Evolutionary conservation across 495 filamentous ascomycete genomes (phyloP), one percentile per base, ranked within the genome.

Genomic region (Durotheca rogersii): DNA sequence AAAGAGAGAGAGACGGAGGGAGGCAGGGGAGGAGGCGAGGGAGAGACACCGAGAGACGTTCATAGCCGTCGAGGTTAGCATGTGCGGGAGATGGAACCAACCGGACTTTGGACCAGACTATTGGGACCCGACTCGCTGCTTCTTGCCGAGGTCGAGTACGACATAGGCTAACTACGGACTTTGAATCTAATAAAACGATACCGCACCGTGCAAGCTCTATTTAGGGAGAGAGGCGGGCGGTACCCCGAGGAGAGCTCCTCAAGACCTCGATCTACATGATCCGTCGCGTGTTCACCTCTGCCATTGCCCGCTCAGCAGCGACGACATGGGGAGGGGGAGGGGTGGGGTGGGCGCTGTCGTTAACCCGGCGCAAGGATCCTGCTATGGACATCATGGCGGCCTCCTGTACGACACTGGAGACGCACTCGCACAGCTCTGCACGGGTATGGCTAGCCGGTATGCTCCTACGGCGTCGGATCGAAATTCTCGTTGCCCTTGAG

Each of bases 51-150:
- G 44, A 36, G 48, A 15, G 49, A 53, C 34, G 39, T 50, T 45
- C 49, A 53, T 53, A 53, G 50, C 56, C 50, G 56, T 41, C 50
- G 20, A n/a, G n/a, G n/a, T n/a, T n/a, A 53, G 56, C 56, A 59
- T 53, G 56, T 50, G 50, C 56, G 56, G 53, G 49, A 59, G 49
- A 59, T 53, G 56, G 50, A 59, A 25, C 56, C 49, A 53, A 53
- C 56, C 49, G 56, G 50, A 48, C 49, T 53, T 58, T 53, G 29
- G 45, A 21, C 56, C 56, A 50, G 45, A 50, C 56, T 59, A 59
- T 53, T 59, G 56, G 56, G 56, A 53, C 45, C 43, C 45, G 46
- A 59, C 38, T 36, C 16, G 43, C 27, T 32, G 35, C 34, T 36
- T 38, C 20, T 49, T 53, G 34, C 34, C 48, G 35, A 49, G 20